Base-by-base conservation (phyloP, 768 basidiomycete species). In the Xerocomellus dryophilus region DNA sequence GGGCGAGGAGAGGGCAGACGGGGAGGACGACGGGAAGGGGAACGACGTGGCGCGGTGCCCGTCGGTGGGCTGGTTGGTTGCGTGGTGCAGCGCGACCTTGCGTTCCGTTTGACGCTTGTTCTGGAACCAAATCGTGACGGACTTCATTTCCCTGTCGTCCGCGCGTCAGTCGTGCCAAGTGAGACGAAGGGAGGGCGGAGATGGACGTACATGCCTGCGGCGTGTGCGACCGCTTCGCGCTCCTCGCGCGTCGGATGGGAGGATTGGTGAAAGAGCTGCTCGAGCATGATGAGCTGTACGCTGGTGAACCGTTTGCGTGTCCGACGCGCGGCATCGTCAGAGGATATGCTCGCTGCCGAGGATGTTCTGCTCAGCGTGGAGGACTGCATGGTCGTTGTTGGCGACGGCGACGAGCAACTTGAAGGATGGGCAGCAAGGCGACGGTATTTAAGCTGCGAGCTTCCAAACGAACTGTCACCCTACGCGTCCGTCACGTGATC, bases 161-260 rank as follows among this genome's bases (percentile, higher is more conserved):
- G 32, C 11, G 40, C 25, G 54, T 70, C 12, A 64, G 61, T 48
- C n/a, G 23, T 5, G 17, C 35, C 7, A 17, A 7, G 15, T 5
- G 8, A 18, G 36, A 38, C 8, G 36, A 20, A n/a, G n/a, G n/a
- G n/a, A n/a, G n/a, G 11, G 11, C 9, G 20, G 51, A 40, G 6
- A 38, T 12, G 17, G 54, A 60, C 85, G 66, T 70, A 88, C 87
- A 89, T 87, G 65, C 74, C 76, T 12, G 83, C 83, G 11, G 81
- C 73, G 40, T 68, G 75, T 9, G 86, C 86, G 40, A 87, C 76
- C 0, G 74, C 68, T 58, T 88, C 87, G 58, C 87, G 81, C 57
- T 88, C 82, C 56, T 84, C 83, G 34, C 87, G 80, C n/a, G 85
- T 85, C 5, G 87, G 87, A 64, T 88, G 87, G 0, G 85, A 86